Evolutionary conservation across 73 alveolate species (phyloP), one percentile per base, ranked within the genome.

Genomic region (Effrenium voratum): DNA sequence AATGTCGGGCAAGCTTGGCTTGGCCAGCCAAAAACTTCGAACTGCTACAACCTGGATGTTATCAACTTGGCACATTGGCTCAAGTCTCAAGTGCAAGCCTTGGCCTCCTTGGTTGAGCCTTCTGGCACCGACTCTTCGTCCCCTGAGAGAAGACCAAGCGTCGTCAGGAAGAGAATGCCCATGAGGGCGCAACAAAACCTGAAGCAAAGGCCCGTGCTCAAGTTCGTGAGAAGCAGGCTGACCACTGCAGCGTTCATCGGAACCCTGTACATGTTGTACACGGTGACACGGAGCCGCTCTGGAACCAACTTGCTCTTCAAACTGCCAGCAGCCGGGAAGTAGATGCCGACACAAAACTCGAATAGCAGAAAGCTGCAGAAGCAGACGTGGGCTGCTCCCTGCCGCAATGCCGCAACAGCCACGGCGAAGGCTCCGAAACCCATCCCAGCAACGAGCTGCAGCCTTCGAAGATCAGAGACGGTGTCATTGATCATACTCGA

Each of bases 281-380:
- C 79, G 41, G 79, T 66, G 34, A 32, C 79, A 15, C 79, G 79
- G 34, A 32, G 8, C 34, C 44, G 44, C 44, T 66, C 79, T 66
- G 79, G 79, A 66, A 66, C 79, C 34, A 66, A 32, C 44, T 66
- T 66, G 79, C 79, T 32, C 79, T 66, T 66, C 79, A 66, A 28
- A 28, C 40, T 66, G 41, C 79, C 79, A 13, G 41, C 41, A 5
- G 41, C 41, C 44, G 79, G 79, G 79, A 66, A 66, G 79, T 66
- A 66, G 44, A 66, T 32, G 41, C 79, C 79, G 13, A 66, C 79
- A 32, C 44, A 28, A 36, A 66, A 66, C 79, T 66, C 79, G 79
- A 66, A 66, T 8, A 66, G 44, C 41, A 66, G 79, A 36, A 66
- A 66, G 79, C 44, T 32, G 79, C 34, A 32, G 79, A 66, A 66